phyloP scores from a whole-genome alignment of 148 eudicot genomes.

The Hydrangea macrophylla region DNA sequence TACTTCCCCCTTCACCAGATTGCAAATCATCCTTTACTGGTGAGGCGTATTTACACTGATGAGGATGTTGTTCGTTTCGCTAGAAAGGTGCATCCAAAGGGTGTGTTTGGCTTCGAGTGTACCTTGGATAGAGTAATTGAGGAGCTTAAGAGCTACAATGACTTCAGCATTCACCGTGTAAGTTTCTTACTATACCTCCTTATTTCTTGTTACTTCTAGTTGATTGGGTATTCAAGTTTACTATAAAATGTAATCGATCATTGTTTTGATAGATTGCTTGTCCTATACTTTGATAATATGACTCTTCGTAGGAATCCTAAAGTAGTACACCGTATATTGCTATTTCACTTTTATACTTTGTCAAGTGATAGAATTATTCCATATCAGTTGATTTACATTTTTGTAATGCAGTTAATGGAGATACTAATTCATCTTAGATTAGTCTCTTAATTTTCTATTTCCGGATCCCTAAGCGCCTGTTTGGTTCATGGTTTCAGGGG shows the following conservation, averaged over 20 bases:
- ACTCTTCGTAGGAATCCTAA: background rate
- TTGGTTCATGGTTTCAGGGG: too few relatives aligned
- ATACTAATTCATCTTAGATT: background rate
- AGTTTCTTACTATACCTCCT: constrained; percentile 11
- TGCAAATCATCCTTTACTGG: constrained; percentile 92
- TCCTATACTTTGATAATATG: background rate
- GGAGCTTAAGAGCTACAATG: constrained; percentile 86
- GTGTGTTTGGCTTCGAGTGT: constrained; percentile 94
- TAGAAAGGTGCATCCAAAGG: constrained; percentile 70
- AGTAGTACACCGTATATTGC: background rate
- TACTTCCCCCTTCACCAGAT: constrained; percentile 47
- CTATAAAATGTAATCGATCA: too few relatives aligned
- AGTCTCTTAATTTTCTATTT: background rate
- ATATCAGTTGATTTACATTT: too few relatives aligned
- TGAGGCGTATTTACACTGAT: constrained; percentile 79
- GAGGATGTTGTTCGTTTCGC: constrained; percentile 74
- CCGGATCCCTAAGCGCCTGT: too few relatives aligned
- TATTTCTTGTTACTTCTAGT: background rate
- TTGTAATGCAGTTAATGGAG: background rate
- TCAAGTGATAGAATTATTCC: too few relatives aligned
- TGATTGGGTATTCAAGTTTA: too few relatives aligned
- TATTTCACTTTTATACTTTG: background rate
- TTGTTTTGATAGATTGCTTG: background rate
- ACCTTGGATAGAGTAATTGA: constrained; percentile 83
- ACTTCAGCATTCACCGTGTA: constrained; percentile 89